Evolutionary conservation across 768 basidiomycete species (phyloP).

Genomic region (Lepiota subincarnata): DNA sequence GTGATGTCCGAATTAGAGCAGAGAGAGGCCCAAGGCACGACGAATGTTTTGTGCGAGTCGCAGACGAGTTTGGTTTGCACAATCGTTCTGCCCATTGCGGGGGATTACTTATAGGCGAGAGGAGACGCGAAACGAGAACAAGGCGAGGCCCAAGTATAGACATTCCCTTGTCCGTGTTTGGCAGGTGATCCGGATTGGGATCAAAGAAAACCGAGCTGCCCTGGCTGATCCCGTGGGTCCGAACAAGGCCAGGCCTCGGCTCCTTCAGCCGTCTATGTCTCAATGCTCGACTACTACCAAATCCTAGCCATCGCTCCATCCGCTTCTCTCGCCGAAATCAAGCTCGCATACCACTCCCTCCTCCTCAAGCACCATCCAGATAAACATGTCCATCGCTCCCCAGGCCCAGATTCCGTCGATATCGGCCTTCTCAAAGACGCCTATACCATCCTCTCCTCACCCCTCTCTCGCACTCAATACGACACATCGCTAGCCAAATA

Average conservation of each 20-base stretch:
- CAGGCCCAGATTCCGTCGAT: slow-evolving; percentile 28
- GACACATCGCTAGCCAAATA: slow-evolving; percentile 31
- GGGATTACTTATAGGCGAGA: slow-evolving; percentile 9
- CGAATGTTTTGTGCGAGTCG: neutral
- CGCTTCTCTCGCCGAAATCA: slow-evolving; percentile 55
- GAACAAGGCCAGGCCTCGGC: slow-evolving; percentile 4
- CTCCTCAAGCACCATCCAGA: slow-evolving; percentile 64
- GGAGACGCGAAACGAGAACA: slow-evolving; percentile 11
- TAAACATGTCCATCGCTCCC: slow-evolving; percentile 20
- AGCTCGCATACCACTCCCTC: slow-evolving; percentile 62
- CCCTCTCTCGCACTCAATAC: slow-evolving; percentile 44
- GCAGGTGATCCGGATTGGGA: slow-evolving; percentile 8
- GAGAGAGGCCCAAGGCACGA: neutral
- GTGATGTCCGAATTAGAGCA: neutral
- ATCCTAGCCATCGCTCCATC: slow-evolving; percentile 49
- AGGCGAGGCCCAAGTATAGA: slow-evolving; percentile 13
- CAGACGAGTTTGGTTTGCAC: neutral
- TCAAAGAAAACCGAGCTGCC: neutral
- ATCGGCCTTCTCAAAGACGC: slow-evolving; percentile 66
- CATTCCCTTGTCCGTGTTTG: slow-evolving; percentile 13
- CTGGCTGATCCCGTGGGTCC: too few species aligned
- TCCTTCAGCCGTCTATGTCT: neutral
- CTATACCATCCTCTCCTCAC: slow-evolving; percentile 55
- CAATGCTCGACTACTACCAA: slow-evolving; percentile 49
- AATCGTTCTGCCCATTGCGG: slow-evolving; percentile 13